Evolutionary conservation across 1,139 yeast species (phyloP), one percentile per base, ranked within the genome.

Genomic region (Meyerozyma guilliermondii): DNA sequence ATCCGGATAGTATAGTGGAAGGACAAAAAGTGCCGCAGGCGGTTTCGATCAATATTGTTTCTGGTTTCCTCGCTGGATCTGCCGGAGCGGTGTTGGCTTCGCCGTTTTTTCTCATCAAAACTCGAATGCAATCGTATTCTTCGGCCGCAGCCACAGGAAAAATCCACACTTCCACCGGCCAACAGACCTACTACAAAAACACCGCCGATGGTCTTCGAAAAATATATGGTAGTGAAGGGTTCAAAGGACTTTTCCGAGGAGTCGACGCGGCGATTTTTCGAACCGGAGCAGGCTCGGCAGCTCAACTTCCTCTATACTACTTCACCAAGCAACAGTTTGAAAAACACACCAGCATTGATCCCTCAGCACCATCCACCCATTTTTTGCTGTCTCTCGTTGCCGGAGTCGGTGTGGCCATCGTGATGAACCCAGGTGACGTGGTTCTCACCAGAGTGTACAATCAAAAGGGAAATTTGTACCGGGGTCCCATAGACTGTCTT

Each of bases 391-490:
- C 94, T 30, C 80, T 94, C 1, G 69, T 77, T 50, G 84, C 96
- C 7, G 98, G 98, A 38, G 65, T 89, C 40, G 97, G 96, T 50
- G 98, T 92, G 26, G 92, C 95, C 42, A 73, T 91, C 29, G 96
- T 87, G 33, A 91, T 94, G 97, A 91, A 89, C 61, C 98, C 98
- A 14, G 88, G 96, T 81, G 98, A 92, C 62, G 98, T 92, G 42
- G 78, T 92, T 43, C 72, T 92, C 66, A 92, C 98, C 2, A 78
- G 98, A 67, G 84, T 94, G 63, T 92, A 91, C 66, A 92, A 92
- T 64, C 98, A 92, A 62, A 87, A 83, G 64, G 96, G 96, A 33
- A 78, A 87, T 55, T 76, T 86, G 45, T 92, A 92, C 66, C 76
- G 69, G 46, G 95, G 95, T 4, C 95, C 96, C 2, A 55, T 89